Percentiles rank a stretch among this genome's conserved stretches.
Evolutionary conservation across 306 rosid species (phyloP).

Genomic region (Astragalus membranaceus): DNA sequence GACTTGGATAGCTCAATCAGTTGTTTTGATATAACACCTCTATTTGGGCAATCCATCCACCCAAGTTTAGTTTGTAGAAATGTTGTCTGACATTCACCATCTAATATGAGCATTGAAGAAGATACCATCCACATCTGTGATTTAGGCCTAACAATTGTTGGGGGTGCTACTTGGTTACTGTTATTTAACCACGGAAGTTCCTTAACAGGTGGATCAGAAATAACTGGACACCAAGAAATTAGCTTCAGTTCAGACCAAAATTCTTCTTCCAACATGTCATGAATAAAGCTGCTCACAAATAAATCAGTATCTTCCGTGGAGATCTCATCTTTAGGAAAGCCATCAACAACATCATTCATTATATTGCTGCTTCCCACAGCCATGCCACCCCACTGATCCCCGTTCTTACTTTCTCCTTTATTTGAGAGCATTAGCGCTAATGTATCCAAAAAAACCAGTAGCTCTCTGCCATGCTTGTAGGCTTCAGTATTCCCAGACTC

Average conservation of each 20-base stretch:
- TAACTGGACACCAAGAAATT: slow-evolving; percentile 88
- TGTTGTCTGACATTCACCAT: slow-evolving; percentile 47
- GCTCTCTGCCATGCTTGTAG: slow-evolving; percentile 44
- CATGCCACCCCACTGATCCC: slow-evolving; percentile 31
- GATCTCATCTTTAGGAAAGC: slow-evolving; percentile 31
- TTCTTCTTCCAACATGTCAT: slow-evolving; percentile 64
- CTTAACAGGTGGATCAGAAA: slow-evolving; percentile 55
- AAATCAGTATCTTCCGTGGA: slow-evolving; percentile 34
- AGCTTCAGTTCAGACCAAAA: slow-evolving; percentile 86
- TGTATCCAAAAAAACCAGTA: slow-evolving; percentile 56
- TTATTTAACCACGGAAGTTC: slow-evolving; percentile 90
- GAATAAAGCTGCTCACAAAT: slow-evolving; percentile 35
- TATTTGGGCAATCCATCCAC: slow-evolving; percentile 59
- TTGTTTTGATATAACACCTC: slow-evolving; percentile 53
- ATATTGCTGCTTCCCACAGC: slow-evolving; percentile 14
- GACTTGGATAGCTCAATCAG: slow-evolving; percentile 67
- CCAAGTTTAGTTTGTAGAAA: slow-evolving; percentile 70
- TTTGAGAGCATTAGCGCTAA: slow-evolving; percentile 54
- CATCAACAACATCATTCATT: slow-evolving; percentile 28
- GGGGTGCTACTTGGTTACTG: slow-evolving; percentile 50
- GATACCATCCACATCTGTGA: slow-evolving; percentile 91
- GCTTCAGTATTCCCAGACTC: slow-evolving; percentile 53
- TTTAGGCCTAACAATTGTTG: slow-evolving; percentile 69
- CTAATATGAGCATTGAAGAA: slow-evolving; percentile 79
- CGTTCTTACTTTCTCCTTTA: slow-evolving; percentile 31